Base-by-base conservation (phyloP, 1,284 basidiomycete species). In the Nidula niveotomentosa region DNA sequence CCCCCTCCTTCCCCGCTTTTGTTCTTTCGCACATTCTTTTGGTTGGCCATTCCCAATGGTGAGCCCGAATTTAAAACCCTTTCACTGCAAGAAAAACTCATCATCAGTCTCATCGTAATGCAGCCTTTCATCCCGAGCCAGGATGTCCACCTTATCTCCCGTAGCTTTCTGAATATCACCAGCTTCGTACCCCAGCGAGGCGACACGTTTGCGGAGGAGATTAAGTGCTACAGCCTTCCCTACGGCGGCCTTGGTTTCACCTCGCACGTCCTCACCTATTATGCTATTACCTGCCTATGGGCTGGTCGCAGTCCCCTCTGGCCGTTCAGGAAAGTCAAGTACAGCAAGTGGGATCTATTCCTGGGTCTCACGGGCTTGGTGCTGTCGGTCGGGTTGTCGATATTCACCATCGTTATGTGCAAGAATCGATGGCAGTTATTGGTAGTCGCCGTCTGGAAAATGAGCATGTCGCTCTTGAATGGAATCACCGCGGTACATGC, bases 251-350 rank as follows among this genome's bases (percentile, higher is more conserved):
- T 69, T 1, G 67, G 65, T 13, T 69, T 66, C 54, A 58, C 62
- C 36, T 68, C 64, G 2, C 67, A 69, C 52, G 57, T 67, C 39
- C 63, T 69, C 47, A 67, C 65, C 4, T 69, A 66, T 51, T 66
- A 69, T 56, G 65, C 67, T 44, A 58, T 67, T 36, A 44, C 54
- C 18, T 66, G 63, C 48, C 61, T 69, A 3, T 67, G 63, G 61
- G 62, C 58, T 45, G 65, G 65, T 1, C 61, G 62, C 8, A 64
- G 63, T 36, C 66, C 66, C 8, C 60, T 68, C 15, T 67, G 64
- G 65, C 65, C 66, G 2, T 63, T 65, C 53, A 55, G 59, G 36
- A 58, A 56, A 17, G 57, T 68, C 30, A 51, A 52, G 37, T 62
- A 62, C 53, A 60, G 58, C 13, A 60, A 61, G 35, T 53, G 65